phyloP scores from a whole-genome alignment of 176 grass and related monocot genomes.

The Lolium multiflorum region DNA sequence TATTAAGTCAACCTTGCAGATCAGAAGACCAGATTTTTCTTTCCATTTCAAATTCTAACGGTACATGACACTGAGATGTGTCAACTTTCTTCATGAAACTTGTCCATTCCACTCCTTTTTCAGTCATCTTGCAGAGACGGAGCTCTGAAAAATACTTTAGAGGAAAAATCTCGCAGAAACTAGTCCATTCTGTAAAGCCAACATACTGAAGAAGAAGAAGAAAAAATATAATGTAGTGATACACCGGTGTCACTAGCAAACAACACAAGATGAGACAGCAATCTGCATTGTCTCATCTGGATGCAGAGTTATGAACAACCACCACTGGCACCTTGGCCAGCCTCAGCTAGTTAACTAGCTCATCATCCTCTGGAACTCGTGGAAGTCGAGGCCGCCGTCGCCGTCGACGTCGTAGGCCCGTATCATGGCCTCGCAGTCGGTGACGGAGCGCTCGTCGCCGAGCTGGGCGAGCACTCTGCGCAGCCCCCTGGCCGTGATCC shows the following conservation, averaged over 20 bases:
- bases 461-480: slow-evolving; percentile 80
- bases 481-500: slow-evolving; percentile 83
- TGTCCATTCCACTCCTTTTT: not conserved
- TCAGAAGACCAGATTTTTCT: not conserved
- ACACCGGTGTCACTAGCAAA: slow-evolving; percentile 42
- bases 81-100: not conserved
- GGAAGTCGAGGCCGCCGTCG: slow-evolving; percentile 89
- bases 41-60: not conserved
- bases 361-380: slow-evolving; percentile 95
- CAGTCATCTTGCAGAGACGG: not conserved
- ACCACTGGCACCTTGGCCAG: not conserved
- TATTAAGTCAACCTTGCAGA: not conserved
- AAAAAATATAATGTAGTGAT: slow-evolving; percentile 21
- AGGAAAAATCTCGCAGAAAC: no score
- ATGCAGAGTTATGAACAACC: slow-evolving; percentile 56
- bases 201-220: not conserved
- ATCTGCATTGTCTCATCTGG: slow-evolving; percentile 54
- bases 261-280: slow-evolving; percentile 54
- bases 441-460: slow-evolving; percentile 75
- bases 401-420: slow-evolving; percentile 86
- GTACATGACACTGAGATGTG: not conserved
- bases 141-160: not conserved
- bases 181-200: not conserved
- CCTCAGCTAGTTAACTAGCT: slow-evolving; percentile 47
- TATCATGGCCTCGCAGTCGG: slow-evolving; percentile 87